Conservation (phyloP, 208 protist species). For the Blastocrithidia nonstop region DNA sequence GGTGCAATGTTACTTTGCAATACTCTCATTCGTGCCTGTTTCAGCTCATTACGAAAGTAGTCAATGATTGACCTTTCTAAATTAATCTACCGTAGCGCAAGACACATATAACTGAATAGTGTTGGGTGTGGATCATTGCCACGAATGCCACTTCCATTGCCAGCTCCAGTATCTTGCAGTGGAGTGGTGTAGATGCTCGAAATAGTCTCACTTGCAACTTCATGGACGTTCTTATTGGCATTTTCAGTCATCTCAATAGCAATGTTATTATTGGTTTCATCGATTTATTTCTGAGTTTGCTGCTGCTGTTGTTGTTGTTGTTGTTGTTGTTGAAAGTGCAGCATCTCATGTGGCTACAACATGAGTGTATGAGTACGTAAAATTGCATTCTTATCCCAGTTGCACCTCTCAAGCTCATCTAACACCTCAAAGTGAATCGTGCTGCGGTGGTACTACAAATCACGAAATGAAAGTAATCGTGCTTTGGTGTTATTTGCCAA, state of each 20-base stretch:
- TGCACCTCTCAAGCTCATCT: slow-evolving; percentile 30
- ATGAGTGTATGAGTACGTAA: slow-evolving; percentile 28
- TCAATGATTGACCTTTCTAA: slow-evolving; percentile 29
- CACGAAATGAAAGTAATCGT: slow-evolving; percentile 18
- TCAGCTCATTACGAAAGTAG: slow-evolving; percentile 28
- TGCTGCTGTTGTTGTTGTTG: slow-evolving; percentile 3
- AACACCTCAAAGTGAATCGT: slow-evolving; percentile 21
- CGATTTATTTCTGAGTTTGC: not conserved
- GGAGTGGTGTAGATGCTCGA: slow-evolving; percentile 23
- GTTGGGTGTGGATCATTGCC: slow-evolving; percentile 13
- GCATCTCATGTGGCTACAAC: slow-evolving; percentile 14
- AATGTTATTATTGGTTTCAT: too few species aligned
- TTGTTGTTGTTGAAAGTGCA: slow-evolving; percentile 1
- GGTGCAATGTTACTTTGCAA: slow-evolving; percentile 4
- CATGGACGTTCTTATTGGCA: not conserved
- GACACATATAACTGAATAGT: slow-evolving; percentile 45
- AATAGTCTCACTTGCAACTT: not conserved
- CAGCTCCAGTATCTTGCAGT: slow-evolving; percentile 22
- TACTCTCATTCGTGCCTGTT: too few species aligned
- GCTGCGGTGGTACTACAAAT: slow-evolving; percentile 7
- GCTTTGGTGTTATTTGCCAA: slow-evolving; percentile 20
- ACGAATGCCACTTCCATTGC: slow-evolving; percentile 12
- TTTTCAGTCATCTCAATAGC: not conserved
- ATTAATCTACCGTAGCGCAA: slow-evolving; percentile 50
- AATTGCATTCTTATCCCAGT: slow-evolving; percentile 39